Base-by-base conservation (phyloP, 2,329 filamentous ascomycete species). In the Clarireedia paspali region DNA sequence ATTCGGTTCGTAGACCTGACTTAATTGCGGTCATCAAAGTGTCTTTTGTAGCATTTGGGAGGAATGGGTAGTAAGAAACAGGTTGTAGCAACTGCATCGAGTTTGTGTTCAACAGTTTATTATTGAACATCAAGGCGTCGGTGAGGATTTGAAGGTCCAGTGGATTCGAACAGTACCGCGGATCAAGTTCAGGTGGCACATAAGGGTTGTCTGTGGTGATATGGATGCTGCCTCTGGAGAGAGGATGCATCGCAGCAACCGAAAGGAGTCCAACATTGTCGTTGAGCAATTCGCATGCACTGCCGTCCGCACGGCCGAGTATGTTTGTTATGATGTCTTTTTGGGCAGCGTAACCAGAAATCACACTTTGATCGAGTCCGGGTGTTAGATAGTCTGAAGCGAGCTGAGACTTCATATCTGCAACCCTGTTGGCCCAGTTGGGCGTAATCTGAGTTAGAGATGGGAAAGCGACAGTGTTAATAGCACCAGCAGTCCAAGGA, bases 201-300 rank as follows among this genome's bases (percentile, higher is more conserved):
- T 69, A 66, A 9, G 73, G 64, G 30, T 75, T 70, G 1, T 70
- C 56, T 1, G 71, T 71, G 5, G 68, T 65, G 58, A 84, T 80
- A 68, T 85, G 82, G 50, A 82, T 76, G 50, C 72, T 74, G 1
- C 83, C 83, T 1, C 81, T 75, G 1, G 78, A 80, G 64, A 82
- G 78, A 0, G 83, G 68, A 56, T 74, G 83, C 57, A 77, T 76
- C 47, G 78, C 69, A 1, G 63, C 56, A 20, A 65, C 59, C 39
- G 63, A 60, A 24, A 64, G 57, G 40, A 64, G 59, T 9, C 63
- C 62, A 47, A 62, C 46, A 27, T 63, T 63, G 45, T 65, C 56
- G 20, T 60, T 62, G 42, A 65, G 51, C 4, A 66, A 52, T 47
- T 65, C 63, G n/a, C 60, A 66, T 1, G 60, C 64, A 23, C 63